phyloP scores from a whole-genome alignment of 2,329 filamentous ascomycete genomes.

The Xylariomycetidae sp. region DNA sequence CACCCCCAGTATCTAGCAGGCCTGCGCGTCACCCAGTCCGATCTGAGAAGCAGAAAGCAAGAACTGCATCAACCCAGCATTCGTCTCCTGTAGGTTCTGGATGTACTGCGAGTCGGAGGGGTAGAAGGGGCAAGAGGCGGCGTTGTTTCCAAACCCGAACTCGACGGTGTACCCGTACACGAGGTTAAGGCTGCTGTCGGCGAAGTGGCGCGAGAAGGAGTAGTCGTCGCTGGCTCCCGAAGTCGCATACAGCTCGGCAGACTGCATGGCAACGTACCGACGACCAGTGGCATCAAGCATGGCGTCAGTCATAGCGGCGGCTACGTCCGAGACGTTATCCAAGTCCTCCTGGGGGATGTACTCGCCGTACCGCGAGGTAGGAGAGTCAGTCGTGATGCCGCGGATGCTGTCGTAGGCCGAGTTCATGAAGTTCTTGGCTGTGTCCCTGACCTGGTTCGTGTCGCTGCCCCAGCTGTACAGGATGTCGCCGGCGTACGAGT shows the following conservation, averaged over 20 bases:
- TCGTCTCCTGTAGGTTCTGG: slow-evolving; percentile 39
- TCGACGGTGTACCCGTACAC: slow-evolving; percentile 42
- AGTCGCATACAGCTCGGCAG: slow-evolving; percentile 40
- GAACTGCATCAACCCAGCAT: slow-evolving; percentile 45
- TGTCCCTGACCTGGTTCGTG: slow-evolving; percentile 40
- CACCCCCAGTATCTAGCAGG: no score
- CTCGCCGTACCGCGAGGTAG: slow-evolving; percentile 37
- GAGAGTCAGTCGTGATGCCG: slow-evolving; percentile 37
- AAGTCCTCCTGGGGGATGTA: slow-evolving; percentile 36
- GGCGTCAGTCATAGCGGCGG: slow-evolving; percentile 29
- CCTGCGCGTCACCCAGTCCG: slow-evolving; percentile 17
- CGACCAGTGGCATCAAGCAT: slow-evolving; percentile 36
- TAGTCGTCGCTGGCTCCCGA: slow-evolving; percentile 44
- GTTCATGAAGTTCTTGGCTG: slow-evolving; percentile 49
- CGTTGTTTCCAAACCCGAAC: slow-evolving; percentile 37
- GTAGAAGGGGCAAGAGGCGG: slow-evolving; percentile 38
- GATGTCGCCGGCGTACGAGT: slow-evolving; percentile 48
- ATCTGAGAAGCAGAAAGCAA: slow-evolving; percentile 23
- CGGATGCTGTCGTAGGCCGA: slow-evolving; percentile 45
- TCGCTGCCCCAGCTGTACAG: slow-evolving; percentile 57
- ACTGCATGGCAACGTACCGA: slow-evolving; percentile 33
- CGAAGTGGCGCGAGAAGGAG: slow-evolving; percentile 39
- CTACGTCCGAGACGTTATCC: slow-evolving; percentile 25
- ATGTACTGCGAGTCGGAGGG: slow-evolving; percentile 38
- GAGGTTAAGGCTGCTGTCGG: slow-evolving; percentile 28